These are phyloP conservation scores for Xylaria sp. DNA, from an alignment of 2,329 filamentous ascomycete species.

Conservation along the genomic window DNA sequence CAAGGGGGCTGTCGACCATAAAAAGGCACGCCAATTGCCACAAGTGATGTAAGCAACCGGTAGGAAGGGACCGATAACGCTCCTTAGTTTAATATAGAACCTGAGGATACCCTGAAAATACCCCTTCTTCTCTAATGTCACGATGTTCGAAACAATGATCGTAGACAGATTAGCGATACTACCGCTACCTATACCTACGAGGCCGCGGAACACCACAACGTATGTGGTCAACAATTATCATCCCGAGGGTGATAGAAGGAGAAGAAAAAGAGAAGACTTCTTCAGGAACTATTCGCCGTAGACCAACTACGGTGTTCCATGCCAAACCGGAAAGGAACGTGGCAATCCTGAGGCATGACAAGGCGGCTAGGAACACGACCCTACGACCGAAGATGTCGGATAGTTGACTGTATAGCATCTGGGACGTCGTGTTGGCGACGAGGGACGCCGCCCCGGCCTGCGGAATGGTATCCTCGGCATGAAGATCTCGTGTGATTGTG, in stretches of 20 bases:
- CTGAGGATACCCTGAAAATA: conserved; percentile 51
- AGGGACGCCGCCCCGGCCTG: conserved; percentile 41
- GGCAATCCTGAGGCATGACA: conserved; percentile 57
- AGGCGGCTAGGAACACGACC: conserved; percentile 49
- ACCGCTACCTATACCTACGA: conserved; percentile 47
- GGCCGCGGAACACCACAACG: conserved; percentile 41
- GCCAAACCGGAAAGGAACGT: conserved; percentile 50
- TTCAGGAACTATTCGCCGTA: conserved; percentile 32
- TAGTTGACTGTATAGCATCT: conserved; percentile 58
- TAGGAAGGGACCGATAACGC: conserved; percentile 44
- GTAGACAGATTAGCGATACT: conserved; percentile 47
- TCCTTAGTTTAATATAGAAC: conserved; percentile 40
- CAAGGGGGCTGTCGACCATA: conserved; percentile 63
- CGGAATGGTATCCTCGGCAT: conserved; percentile 36
- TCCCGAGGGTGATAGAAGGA: background rate
- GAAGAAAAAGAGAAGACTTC: too few species aligned
- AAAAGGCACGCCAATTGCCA: conserved; percentile 51
- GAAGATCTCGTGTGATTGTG: conserved; percentile 37
- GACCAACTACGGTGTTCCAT: conserved; percentile 42
- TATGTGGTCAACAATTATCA: background rate
- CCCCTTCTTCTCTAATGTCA: conserved; percentile 50
- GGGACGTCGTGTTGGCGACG: conserved; percentile 52
- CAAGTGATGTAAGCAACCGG: conserved; percentile 35
- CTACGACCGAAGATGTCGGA: conserved; percentile 60
- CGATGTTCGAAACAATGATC: conserved; percentile 52